Evolutionary conservation across 106 monocot species (phyloP), one percentile per base, ranked within the genome.

Genomic region (Acorus gramineus): DNA sequence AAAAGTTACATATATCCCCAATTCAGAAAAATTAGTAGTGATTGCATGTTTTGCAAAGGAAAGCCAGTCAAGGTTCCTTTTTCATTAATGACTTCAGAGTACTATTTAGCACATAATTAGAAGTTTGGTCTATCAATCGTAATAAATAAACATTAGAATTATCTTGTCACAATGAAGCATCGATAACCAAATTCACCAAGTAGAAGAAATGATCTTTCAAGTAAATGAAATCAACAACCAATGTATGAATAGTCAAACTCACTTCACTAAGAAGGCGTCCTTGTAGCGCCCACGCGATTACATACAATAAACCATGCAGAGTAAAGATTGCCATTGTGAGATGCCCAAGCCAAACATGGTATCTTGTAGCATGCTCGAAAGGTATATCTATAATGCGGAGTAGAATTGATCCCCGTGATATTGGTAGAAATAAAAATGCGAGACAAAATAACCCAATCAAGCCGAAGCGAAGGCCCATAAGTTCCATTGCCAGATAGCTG

Each of bases 321-420:
- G 93, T 86, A 53, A 94, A 94, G 44, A 89, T 14, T 47, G 59
- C 57, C 94, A 94, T 94, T 0, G 94, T 94, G 49, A 94, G 89
- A 82, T 94, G 89, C 50, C 94, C 94, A 55, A 94, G 84, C 89
- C 89, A 94, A 3, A 94, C 94, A 78, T 94, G 94, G 54, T 89
- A 89, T 89, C 82, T 79, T 6, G 94, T 82, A 47, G 94, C 94
- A 84, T 94, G 94, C 78, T 94, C 94, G 71, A 89, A 89, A 65
- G 94, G 94, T 66, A 94, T 82, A 59, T 89, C 94, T 56, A 89
- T 89, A 68, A 94, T 47, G 44, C 86, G 89, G 56, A 94, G 93
- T 71, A 94, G 89, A 73, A 94, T 70, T 2, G 93, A 94, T 7
- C 93, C 93, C 73, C 93, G 83, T 56, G 93, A 65, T 5, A 94